Base-by-base conservation (phyloP, 129 eudicot genomes). In the Arctium minus region DNA sequence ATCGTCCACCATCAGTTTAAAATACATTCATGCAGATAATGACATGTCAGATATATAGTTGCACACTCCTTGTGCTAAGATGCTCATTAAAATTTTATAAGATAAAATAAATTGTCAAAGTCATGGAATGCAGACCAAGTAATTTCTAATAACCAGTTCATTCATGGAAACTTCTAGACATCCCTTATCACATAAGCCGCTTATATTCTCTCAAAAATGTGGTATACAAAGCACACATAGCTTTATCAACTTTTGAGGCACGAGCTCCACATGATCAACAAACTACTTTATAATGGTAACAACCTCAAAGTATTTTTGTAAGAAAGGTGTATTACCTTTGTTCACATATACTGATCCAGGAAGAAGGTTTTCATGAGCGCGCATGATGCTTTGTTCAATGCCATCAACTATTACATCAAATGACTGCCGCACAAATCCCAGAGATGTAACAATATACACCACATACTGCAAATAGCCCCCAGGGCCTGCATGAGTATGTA, bases 391-490 rank as follows among this genome's bases (percentile, higher is more conserved):
- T 81, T 96, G 92, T 83, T 96, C 99, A 75, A 96, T 96, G 11
- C 99, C 99, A 80, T 96, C 91, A 84, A 96, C 99, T 81, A 96
- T 83, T 71, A 88, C 99, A 93, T 96, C 94, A 84, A 96, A 96
- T 9, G 99, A 96, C 68, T 96, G 97, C 65, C 92, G 98, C 29
- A 96, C 98, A 76, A 96, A 96, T 70, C 99, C 99, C 60, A 96
- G 92, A 72, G 99, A 96, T 56, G 99, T 96, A 50, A 96, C 94
- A 56, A 96, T 93, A 76, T 96, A 96, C 48, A 96, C 96, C 35
- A 96, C 89, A 86, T 96, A 96, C 84, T 96, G 99, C n/a, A 96
- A 93, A 88, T 96, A 96, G 39, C 99, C 99, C 44, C 99, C 99
- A 18, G 99, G 99, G 72, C 99, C 99, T 46, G 98, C 99, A 86